Evolutionary conservation across 73 alveolate species (phyloP).

Genomic region (Stentor roeselii): DNA sequence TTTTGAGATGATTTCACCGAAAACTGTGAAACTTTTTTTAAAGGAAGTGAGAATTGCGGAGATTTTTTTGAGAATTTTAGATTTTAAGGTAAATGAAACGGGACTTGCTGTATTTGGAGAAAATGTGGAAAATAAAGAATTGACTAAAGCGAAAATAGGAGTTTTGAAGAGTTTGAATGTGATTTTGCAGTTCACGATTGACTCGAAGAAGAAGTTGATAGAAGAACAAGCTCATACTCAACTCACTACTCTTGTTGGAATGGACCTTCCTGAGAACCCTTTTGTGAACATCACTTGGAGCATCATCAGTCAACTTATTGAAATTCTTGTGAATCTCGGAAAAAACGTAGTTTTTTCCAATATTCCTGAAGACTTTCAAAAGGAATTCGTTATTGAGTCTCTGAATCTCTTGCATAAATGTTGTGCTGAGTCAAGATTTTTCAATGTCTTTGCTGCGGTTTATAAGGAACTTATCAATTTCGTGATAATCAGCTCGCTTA

Average conservation of each 20-base stretch:
- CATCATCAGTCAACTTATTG: background rate
- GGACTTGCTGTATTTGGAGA: too few species aligned
- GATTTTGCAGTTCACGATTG: constrained; percentile 4
- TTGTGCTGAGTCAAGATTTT: constrained; percentile 7
- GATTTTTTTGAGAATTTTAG: background rate
- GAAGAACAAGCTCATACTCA: constrained; percentile 19
- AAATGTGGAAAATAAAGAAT: background rate
- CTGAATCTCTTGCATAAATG: background rate
- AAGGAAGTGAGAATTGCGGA: background rate
- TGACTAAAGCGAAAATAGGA: background rate
- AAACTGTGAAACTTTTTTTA: background rate
- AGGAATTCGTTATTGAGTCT: background rate
- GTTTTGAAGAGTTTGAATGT: constrained; percentile 14
- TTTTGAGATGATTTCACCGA: constrained; percentile 16
- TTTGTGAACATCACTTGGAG: background rate
- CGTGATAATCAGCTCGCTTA: too few species aligned
- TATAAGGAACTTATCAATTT: background rate
- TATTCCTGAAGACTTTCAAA: background rate
- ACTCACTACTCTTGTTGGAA: constrained; percentile 2
- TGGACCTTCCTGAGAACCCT: constrained; percentile 6
- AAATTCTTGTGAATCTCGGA: background rate
- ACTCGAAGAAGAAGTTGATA: constrained; percentile 2
- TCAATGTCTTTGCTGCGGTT: background rate
- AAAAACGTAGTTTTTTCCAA: background rate
- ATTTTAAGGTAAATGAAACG: too few species aligned